Base-by-base conservation (phyloP, 345 rosid species). In the Turnera subulata region DNA sequence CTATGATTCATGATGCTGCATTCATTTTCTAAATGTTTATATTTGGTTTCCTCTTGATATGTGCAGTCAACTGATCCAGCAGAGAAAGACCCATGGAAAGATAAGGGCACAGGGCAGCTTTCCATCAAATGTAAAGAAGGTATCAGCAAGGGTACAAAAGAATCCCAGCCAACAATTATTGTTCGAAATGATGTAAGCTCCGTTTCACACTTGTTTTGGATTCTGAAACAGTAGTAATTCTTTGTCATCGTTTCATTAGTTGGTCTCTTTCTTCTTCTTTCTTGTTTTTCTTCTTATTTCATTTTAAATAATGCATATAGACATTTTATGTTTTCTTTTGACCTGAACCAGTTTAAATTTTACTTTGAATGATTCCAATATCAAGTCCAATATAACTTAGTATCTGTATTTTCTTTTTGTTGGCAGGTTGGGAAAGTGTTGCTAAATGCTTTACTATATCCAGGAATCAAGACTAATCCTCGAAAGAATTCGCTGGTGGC, bases 31-130 rank as follows among this genome's bases (percentile, higher is more conserved):
- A 5, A 26, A 19, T 35, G 21, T 37, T 26, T 38, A 20, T 33
- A 5, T 61, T 24, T 17, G 40, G 39, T 56, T 58, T 51, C 18
- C 35, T 24, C 61, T 46, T 67, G 23, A 25, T 59, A 10, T 78
- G 63, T 62, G 53, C 78, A 89, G 97, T 77, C 96, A 64, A 82
- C 62, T 60, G 92, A 93, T 72, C 81, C 83, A 35, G 67, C 73
- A n/a, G 97, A 82, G 67, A 84, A 80, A 79, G 89, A 83, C 59
- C 32, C 91, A 5, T 93, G 99, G 99, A 93, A 87, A 73, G 99
- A 93, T 66, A 87, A 76, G 80, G 99, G 99, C 66, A 71, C 88
- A 11, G 99, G 99, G 46, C 85, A 78, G 69, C 99, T 93, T 65
- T 75, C 67, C 53, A 89, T 93, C 63, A 93, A 82, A 81, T 87